Conservation (phyloP, 257 asterid genomes). For the Cinchona pubescens region DNA sequence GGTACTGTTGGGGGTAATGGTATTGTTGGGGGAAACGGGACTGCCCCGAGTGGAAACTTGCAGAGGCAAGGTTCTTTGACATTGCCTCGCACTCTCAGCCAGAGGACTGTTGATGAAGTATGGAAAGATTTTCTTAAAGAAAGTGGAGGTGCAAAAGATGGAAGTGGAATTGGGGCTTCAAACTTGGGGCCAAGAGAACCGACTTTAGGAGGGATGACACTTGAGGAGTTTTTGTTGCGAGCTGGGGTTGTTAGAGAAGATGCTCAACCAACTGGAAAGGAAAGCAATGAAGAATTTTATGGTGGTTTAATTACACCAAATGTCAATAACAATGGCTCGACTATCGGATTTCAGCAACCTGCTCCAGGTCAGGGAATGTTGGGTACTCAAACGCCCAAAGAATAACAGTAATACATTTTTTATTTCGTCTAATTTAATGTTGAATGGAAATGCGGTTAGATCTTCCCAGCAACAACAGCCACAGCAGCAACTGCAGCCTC, state of each 20-base stretch:
- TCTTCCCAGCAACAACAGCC: conserved; percentile 32
- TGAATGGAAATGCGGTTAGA: conserved; percentile 38
- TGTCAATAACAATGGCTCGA: conserved; percentile 33
- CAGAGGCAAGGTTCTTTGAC: conserved; percentile 85
- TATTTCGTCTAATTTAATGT: conserved; percentile 37
- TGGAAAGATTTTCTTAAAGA: conserved; percentile 75
- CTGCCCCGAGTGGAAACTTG: conserved; percentile 46
- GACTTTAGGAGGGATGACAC: conserved; percentile 76
- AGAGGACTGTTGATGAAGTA: conserved; percentile 80
- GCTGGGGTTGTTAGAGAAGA: conserved; percentile 92
- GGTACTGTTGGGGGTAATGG: conserved; percentile 38
- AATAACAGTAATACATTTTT: conserved; percentile 34
- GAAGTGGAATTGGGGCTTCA: conserved; percentile 30
- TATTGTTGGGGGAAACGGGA: conserved; percentile 34
- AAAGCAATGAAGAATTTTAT: conserved; percentile 32
- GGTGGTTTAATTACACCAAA: conserved; percentile 33
- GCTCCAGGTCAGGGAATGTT: conserved; percentile 34
- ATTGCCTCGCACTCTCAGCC: conserved; percentile 83
- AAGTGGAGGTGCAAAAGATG: conserved; percentile 37
- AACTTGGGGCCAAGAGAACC: conserved; percentile 54
- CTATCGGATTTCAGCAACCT: conserved; percentile 55
- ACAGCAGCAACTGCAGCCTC: conserved; percentile 52
- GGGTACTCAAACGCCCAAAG: conserved; percentile 40
- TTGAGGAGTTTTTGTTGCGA: conserved; percentile 69
- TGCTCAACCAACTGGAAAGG: conserved; percentile 37